Conservation (phyloP, 139 green algal genomes). For the Chlorella vulgaris region DNA sequence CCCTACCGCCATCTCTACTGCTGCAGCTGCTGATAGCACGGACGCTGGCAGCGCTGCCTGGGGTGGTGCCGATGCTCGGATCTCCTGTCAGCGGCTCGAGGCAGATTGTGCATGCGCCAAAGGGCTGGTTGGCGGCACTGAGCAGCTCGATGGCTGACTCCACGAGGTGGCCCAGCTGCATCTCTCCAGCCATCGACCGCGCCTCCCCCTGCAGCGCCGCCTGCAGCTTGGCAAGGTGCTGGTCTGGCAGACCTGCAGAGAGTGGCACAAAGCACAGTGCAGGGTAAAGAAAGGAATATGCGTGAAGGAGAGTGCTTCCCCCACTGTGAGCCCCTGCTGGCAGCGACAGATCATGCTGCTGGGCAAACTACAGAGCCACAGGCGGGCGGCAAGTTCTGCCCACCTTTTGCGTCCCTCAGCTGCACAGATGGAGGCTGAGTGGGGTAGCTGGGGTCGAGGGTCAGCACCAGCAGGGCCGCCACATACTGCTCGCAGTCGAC, state of each 20-base stretch:
- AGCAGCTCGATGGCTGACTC: slow-evolving; percentile 29
- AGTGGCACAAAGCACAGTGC: background rate
- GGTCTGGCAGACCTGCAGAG: slow-evolving; percentile 12
- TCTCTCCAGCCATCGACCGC: slow-evolving; percentile 4
- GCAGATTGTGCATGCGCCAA: slow-evolving; percentile 35
- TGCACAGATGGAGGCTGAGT: background rate
- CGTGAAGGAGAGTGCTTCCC: no score
- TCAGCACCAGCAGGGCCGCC: slow-evolving; percentile 1
- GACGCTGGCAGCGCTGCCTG: background rate
- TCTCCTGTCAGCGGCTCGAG: slow-evolving; percentile 7
- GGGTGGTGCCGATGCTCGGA: background rate
- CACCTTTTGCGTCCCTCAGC: slow-evolving; percentile 15
- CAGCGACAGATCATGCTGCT: no score
- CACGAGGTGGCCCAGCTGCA: slow-evolving; percentile 29
- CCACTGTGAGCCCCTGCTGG: no score
- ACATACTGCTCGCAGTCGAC: slow-evolving; percentile 5
- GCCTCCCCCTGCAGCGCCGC: slow-evolving; percentile 9
- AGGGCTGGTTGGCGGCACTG: slow-evolving; percentile 20
- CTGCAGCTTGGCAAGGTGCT: background rate
- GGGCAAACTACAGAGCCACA: no score
- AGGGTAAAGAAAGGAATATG: background rate
- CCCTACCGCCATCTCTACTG: background rate
- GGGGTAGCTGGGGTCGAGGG: slow-evolving; percentile 9
- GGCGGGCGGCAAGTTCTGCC: no score
- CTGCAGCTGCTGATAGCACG: background rate